Base-by-base conservation (phyloP, 2,329 filamentous ascomycete genomes). In the Trichoderma hamatum region DNA sequence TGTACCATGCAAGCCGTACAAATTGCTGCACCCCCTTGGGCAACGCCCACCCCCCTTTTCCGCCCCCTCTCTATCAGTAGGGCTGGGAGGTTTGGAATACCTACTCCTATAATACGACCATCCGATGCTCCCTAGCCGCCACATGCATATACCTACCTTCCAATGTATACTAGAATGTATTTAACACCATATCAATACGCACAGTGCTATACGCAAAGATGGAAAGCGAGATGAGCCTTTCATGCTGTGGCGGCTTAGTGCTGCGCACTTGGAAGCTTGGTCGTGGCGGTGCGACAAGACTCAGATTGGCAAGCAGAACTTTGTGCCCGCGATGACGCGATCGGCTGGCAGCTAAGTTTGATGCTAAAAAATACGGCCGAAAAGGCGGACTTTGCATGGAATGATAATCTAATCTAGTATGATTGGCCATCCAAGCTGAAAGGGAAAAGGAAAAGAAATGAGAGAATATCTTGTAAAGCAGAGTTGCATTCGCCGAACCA, bases 281-380 rank as follows among this genome's bases (percentile, higher is more conserved):
- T 51, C 28, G 59, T 62, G 59, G 59, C 59, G 26, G 28, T 21
- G 21, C 14, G 24, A 26, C 21, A 24, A 10, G 24, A 24, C 26
- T 54, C 3, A 34, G 30, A 34, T 36, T 24, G 49, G 46, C 46
- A 63, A 54, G 46, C 46, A 63, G 46, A 63, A 63, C 49, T 54
- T 54, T 63, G 60, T 63, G 60, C 60, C 43, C 21, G 60, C n/a
- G 46, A 63, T 63, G 60, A 63, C 60, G 60, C 60, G 60, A 63
- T 63, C 46, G 30, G 60, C 46, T 26, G 51, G 51, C 39, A 43
- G 39, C 39, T 43, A 43, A 63, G 32, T 30, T 54, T 54, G 32
- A 52, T 36, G 51, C 28, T 36, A 36, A 52, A 63, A 63, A 63
- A 13, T 62, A 62, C 60, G 43, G 60, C 60, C 60, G 60, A 63